Evolutionary conservation across 176 grass and related monocot species (phyloP).

Genomic region (Otatea glauca): DNA sequence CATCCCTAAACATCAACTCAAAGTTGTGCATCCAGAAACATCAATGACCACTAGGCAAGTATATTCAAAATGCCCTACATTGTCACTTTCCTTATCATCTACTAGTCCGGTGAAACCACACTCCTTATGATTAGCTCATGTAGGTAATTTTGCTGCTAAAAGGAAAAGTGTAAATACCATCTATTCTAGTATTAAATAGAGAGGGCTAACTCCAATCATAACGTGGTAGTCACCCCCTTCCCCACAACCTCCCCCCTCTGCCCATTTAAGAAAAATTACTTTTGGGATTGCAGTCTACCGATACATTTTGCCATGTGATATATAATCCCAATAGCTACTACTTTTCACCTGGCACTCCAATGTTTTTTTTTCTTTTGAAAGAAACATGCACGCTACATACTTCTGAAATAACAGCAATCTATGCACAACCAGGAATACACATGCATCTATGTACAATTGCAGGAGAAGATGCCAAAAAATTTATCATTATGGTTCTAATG

Average conservation of each 20-base stretch:
- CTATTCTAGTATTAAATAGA: background rate
- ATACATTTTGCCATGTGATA: background rate
- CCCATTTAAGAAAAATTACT: background rate
- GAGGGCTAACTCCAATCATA: background rate
- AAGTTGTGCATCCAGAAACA: too few relatives aligned
- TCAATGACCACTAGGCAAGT: background rate
- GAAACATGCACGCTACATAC: too few relatives aligned
- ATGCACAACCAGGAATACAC: too few relatives aligned
- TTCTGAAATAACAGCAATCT: too few relatives aligned
- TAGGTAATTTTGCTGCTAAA: background rate
- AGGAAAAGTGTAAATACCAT: background rate
- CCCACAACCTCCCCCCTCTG: background rate
- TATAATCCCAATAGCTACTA: too few relatives aligned
- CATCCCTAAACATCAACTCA: too few relatives aligned
- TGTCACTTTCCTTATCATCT: background rate
- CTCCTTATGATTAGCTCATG: background rate
- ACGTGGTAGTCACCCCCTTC: background rate
- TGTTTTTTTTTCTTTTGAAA: too few relatives aligned
- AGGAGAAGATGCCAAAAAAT: too few relatives aligned
- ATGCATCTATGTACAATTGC: too few relatives aligned
- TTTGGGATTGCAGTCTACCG: background rate
- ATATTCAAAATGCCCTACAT: background rate
- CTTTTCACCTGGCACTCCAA: too few relatives aligned
- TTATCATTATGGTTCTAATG: too few relatives aligned
- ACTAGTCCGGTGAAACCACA: background rate